A percentile compares a stretch with the other conserved stretches of the same genome.
These are phyloP conservation scores for Nematodospora valgi DNA, from an alignment of 805 yeast species.

Conservation along the genomic window DNA sequence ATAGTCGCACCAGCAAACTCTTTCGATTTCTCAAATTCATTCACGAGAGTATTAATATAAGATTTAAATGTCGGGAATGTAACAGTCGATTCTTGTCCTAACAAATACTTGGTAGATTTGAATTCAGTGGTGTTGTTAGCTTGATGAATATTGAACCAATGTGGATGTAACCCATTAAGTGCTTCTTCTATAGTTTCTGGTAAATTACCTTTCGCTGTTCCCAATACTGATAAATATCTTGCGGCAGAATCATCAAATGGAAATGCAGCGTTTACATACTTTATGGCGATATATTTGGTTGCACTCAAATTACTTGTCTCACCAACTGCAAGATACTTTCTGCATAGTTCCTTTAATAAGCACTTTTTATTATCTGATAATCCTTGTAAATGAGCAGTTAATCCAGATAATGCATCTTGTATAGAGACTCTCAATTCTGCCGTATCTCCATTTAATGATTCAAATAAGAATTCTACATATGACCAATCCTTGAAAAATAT, in stretches of 20 bases:
- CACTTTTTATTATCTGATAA: conserved; percentile 37
- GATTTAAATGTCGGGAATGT: conserved; percentile 55
- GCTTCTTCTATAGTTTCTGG: conserved; percentile 82
- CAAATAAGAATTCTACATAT: conserved; percentile 64
- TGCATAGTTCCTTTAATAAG: conserved; percentile 38
- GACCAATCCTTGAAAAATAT: conserved; percentile 44
- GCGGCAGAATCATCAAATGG: conserved; percentile 68
- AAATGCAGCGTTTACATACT: conserved; percentile 60
- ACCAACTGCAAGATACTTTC: conserved; percentile 27
- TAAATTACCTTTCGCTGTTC: conserved; percentile 53
- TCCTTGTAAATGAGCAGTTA: conserved; percentile 46
- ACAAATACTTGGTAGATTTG: conserved; percentile 41
- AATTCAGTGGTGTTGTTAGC: conserved; percentile 44
- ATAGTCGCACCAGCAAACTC: conserved; percentile 23
- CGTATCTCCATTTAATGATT: conserved; percentile 62
- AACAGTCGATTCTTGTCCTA: conserved; percentile 38
- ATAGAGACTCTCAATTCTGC: conserved; percentile 62
- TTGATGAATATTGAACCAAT: conserved; percentile 60
- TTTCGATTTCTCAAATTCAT: conserved; percentile 19
- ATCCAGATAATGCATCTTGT: conserved; percentile 64
- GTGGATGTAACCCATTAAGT: conserved; percentile 73
- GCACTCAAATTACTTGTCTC: conserved; percentile 42
- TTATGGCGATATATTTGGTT: conserved; percentile 61
- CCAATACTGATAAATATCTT: conserved; percentile 64
- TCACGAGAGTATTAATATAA: conserved; percentile 25